phyloP scores from a whole-genome alignment of 1,139 yeast genomes.

The Candida labiduridarum region DNA sequence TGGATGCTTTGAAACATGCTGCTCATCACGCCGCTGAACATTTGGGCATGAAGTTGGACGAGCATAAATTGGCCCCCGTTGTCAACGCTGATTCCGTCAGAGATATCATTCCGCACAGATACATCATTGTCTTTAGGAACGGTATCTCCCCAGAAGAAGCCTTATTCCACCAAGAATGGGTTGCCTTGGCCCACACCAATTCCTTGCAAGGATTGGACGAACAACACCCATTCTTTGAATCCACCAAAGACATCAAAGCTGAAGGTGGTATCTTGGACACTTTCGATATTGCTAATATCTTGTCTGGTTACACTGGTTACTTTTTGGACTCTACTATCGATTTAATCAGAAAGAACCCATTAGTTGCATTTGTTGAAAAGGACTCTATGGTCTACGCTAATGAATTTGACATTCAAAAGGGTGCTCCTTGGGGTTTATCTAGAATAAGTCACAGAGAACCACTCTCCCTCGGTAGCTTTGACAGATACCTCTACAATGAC shows the following conservation, averaged over 20 bases:
- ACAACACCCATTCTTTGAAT: conserved; percentile 44
- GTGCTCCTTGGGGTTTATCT: conserved; percentile 47
- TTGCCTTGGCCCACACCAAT: conserved; percentile 45
- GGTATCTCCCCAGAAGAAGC: conserved; percentile 52
- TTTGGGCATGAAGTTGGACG: conserved; percentile 16
- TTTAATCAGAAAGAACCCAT: conserved; percentile 28
- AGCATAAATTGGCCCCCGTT: conserved; percentile 44
- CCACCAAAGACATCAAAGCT: conserved; percentile 27
- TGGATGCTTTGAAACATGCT: conserved; percentile 15
- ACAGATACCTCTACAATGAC: conserved; percentile 39
- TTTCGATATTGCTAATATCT: conserved; percentile 27
- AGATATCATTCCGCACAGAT: conserved; percentile 70
- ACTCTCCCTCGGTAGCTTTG: conserved; percentile 45
- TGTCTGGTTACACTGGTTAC: conserved; percentile 39
- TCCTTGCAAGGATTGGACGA: conserved; percentile 27
- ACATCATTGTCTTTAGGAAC: conserved; percentile 77
- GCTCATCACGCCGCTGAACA: conserved; percentile 19
- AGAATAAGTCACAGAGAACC: conserved; percentile 33
- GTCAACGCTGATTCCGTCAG: conserved; percentile 40
- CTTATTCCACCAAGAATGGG: conserved; percentile 66
- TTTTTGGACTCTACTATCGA: conserved; percentile 31
- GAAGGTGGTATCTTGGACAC: conserved; percentile 62
- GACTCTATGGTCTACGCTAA: conserved; percentile 34
- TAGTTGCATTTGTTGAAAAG: conserved; percentile 39
- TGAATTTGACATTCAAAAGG: conserved; percentile 39